Evolutionary conservation across 306 rosid genomes (phyloP).

Genomic region (Prunus persica): DNA sequence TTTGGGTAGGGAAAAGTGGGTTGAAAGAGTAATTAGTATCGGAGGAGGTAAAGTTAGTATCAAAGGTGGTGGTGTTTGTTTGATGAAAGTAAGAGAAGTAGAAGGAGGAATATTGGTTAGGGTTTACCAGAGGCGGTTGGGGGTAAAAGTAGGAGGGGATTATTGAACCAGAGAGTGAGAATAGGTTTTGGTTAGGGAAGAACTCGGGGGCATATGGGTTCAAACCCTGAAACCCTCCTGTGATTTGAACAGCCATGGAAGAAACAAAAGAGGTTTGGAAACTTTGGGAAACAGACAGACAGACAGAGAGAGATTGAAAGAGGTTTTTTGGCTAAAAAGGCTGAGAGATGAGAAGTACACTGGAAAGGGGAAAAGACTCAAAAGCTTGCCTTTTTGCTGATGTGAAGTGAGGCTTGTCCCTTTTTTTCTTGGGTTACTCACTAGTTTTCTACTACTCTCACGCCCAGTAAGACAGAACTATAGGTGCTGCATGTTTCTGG

Average conservation of each 20-base stretch:
- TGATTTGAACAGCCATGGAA: not conserved
- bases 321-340: no score
- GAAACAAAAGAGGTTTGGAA: no score
- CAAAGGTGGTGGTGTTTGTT: not conserved
- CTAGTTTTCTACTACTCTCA: no score
- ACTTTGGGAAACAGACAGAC: no score
- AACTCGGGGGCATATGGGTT: conserved; percentile 1
- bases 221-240: not conserved
- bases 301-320: not conserved
- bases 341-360: no score
- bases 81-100: not conserved
- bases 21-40: not conserved
- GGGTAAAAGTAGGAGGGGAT: not conserved
- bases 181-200: not conserved
- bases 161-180: not conserved
- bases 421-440: no score
- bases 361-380: no score
- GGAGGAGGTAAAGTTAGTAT: not conserved
- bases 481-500: no score
- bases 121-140: not conserved
- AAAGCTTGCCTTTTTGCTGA: no score
- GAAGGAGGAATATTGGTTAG: not conserved
- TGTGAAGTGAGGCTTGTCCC: no score
- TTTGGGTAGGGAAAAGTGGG: not conserved
- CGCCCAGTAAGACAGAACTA: no score